Evolutionary conservation across 2,329 filamentous ascomycete species (phyloP), one percentile per base, ranked within the genome.

Genomic region (Microsporum audouinii): DNA sequence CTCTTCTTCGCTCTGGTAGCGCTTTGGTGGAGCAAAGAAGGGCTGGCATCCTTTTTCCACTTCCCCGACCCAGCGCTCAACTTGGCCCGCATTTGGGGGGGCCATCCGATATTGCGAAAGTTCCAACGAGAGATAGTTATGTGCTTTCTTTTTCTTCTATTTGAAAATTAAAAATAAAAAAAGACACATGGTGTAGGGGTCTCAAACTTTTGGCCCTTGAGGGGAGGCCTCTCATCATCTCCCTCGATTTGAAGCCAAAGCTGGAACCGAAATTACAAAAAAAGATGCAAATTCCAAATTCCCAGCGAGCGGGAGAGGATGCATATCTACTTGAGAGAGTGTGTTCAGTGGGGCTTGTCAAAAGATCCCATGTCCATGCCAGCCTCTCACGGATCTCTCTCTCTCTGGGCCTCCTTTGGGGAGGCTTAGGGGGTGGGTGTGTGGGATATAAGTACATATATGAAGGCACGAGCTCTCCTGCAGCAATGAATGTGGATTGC

Each of bases 11-110:
- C 31, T 34, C n/a, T n/a, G n/a, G 29, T 27, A 55, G 51, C 51
- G 51, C 51, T 55, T 29, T 31, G 17, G 51, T 36, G 51, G 51
- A 36, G 51, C 14, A 17, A 31, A 23, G 17, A 23, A 55, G 29
- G 51, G 51, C 51, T 55, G 51, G 51, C 51, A 55, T 51, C 51
- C 31, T 55, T 51, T 23, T 27, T 55, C 51, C 51, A 55, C 51
- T 38, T 36, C 31, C 51, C 51, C 51, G 51, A 55, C 51, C 51
- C 51, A 55, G 31, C 51, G 31, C 31, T 10, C 51, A 36, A 55
- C 31, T 14, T 29, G 31, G 31, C 29, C 31, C 33, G 39, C n/a
- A 43, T 23, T 3, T 3, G 39, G 39, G 39, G 17, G 17, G 12
- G 39, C 39, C n/a, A n/a, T 17, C 39, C 39, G 5, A 36, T 55